Base-by-base conservation (phyloP, 202 grass and related monocot species). In the Carex arenaria region DNA sequence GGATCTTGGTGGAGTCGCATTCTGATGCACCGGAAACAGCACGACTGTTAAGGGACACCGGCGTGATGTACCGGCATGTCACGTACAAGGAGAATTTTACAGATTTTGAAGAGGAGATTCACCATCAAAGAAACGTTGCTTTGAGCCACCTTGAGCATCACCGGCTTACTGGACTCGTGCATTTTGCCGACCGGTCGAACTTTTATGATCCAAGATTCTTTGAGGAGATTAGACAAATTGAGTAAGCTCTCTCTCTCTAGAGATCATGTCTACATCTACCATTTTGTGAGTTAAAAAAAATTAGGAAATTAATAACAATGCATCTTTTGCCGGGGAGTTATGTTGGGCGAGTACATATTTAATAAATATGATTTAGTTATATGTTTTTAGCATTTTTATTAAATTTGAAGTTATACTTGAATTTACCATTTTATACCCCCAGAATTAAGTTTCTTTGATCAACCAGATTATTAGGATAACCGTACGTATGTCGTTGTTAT, bases 21-120 rank as follows among this genome's bases (percentile, higher is more conserved):
- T 54, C 66, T 0, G 91, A 93, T 77, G 91, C 87, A 4, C 86
- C 94, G 2, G 87, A 66, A 9, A 97, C 94, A 2, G 89, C 91
- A 49, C 72, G 31, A 28, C 66, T 92, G 82, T 88, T 97, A 42
- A 88, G 94, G 38, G 53, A 79, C 47, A 97, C 91, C 15, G 94
- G 94, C 38, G 4, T 93, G 67, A 90, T 92, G 63, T 93, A 97
- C 89, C 80, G 94, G 1, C 94, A 97, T 79, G 86, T 97, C 1
- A 89, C 87, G 0, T 97, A 91, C 87, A 91, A 84, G 87, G 91
- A 93, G 15, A 97, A 97, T 86, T 91, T 97, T 79, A 93, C 94
- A 2, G 85, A 82, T 52, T 84, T 86, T 54, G 89, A 84, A 78
- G 85, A 51, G 64, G 93, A 91, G 83, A 72, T 86, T 0, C 89